Evolutionary conservation across 2,329 filamentous ascomycete species (phyloP), one percentile per base, ranked within the genome.

Genomic region (Lecanoromycetidae sp.): DNA sequence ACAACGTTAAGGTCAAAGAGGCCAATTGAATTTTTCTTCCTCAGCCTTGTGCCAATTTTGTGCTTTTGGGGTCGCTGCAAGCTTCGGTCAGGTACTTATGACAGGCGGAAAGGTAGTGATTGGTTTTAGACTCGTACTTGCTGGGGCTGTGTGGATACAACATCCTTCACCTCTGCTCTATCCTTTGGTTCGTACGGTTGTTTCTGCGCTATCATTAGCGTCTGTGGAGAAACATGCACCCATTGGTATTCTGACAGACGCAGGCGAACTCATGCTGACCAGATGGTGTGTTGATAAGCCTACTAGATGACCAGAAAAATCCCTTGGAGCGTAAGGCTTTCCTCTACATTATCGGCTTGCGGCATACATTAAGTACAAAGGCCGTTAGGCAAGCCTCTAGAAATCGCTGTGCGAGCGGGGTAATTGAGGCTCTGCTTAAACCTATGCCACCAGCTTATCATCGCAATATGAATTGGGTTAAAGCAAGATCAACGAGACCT

Each of bases 11-110:
- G 39, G 17, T 34, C 22, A 3, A 25, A 30, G 5, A 49, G 20
- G 36, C 45, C 48, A 19, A 38, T 22, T 5, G 23, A 5, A 9
- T 53, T 49, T 19, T 49, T 43, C 29, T 40, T 49, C 19, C 29
- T 20, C 6, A 53, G 3, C 13, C 32, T 49, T 17, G 30, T 49
- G 15, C 42, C 41, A 15, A 51, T 25, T 5, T 5, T 0, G 17
- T 26, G 36, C 17, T 43, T 46, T 33, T 45, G 34, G 8, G 35
- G 22, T 13, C 42, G 48, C 51, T 50, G 15, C 6, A 5, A 13
- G 8, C 9, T 6, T 23, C 2, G 1, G 32, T 42, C 26, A 41
- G 33, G 33, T 13, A 7, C n/a, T 17, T 15, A 20, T 3, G 8
- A 17, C 15, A 8, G 19, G 12, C 5, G 38, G 17, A 10, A 29